A percentile compares a stretch with the other conserved stretches of the same genome.
Evolutionary conservation across 345 rosid species (phyloP).

Genomic region (Dipteronia dyeriana): DNA sequence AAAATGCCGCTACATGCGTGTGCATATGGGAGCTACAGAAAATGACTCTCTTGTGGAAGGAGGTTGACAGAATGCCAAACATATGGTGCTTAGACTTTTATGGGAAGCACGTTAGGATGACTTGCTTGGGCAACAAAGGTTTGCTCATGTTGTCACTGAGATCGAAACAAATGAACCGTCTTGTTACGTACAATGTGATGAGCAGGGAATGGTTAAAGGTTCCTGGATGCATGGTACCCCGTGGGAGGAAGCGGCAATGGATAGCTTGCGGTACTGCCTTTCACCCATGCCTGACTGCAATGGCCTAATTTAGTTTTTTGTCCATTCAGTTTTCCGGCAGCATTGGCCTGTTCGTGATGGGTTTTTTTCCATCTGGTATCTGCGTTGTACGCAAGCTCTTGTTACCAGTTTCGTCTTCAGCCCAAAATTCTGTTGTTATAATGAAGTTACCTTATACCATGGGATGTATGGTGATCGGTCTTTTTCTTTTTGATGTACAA

Average conservation of each 20-base stretch:
- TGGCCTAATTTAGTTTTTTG: constrained; percentile 42
- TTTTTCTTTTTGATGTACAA: constrained; percentile 26
- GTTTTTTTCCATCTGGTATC: not conserved
- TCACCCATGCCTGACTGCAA: constrained; percentile 71
- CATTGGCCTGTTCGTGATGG: not conserved
- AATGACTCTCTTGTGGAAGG: constrained; percentile 99
- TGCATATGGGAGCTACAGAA: constrained; percentile 99
- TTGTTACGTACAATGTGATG: constrained; percentile 70
- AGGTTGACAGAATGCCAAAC: constrained; percentile 99
- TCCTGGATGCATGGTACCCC: constrained; percentile 77
- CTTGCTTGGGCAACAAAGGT: constrained; percentile 97
- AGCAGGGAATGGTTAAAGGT: constrained; percentile 86
- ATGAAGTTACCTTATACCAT: constrained; percentile 3
- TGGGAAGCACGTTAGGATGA: constrained; percentile 98
- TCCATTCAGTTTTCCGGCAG: constrained; percentile 12
- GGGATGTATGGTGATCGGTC: constrained; percentile 8
- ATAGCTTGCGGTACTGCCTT: constrained; percentile 93
- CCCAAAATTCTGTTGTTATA: constrained; percentile 4
- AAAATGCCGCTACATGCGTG: constrained; percentile 96
- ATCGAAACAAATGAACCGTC: constrained; percentile 85
- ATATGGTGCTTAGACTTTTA: constrained; percentile 99
- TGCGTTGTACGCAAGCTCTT: constrained; percentile 15
- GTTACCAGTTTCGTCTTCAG: constrained; percentile 10
- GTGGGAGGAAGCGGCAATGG: constrained; percentile 84
- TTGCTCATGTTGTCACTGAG: constrained; percentile 92